Evolutionary conservation across 2,329 filamentous ascomycete genomes (phyloP), one percentile per base, ranked within the genome.

Genomic region (Raffaelea deltoideospora): DNA sequence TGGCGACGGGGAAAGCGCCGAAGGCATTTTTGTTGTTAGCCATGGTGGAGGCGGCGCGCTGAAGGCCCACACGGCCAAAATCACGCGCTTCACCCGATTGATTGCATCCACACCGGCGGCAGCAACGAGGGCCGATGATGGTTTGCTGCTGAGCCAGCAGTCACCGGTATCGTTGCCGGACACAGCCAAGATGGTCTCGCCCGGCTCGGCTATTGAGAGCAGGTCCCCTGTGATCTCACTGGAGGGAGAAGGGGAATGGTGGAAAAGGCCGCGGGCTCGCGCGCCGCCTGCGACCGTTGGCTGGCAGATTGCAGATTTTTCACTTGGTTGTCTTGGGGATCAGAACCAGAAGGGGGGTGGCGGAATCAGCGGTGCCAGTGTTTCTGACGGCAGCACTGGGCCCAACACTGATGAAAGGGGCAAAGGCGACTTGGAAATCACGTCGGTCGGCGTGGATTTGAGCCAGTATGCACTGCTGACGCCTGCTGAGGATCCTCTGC

Each of bases 391-490:
- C 17, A 59, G 72, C 29, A 69, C 65, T 33, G 59, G 22, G 10
- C 6, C 28, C 13, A 5, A 19, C 20, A 20, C 10, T 19, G 13
- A 11, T 18, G 18, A 10, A 17, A 37, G 31, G 20, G 19, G 7
- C 33, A 34, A 27, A 2, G 11, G 11, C 15, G 7, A 3, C 2
- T 58, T 71, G 10, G 67, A 76, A 41, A 72, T 98, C 37, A 82
- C 78, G 0, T 65, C 81, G 1, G 76, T 64, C 33, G 71, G 76
- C 1, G 56, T 92, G 23, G 90, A 98, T 53, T 63, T 63, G 41
- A 95, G 87, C 2, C 73, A 65, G 1, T 77, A 79, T 47, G 77
- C 87, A 3, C 60, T 75, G 1, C 59, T 86, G 24, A 81, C 82
- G 0, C 60, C 75, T 10, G 72, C 71, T 3, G 90, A 96, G 58